These are phyloP conservation scores for Aspergillus chevalieri DNA, from an alignment of 2,329 filamentous ascomycete species.

Conservation along the genomic window DNA sequence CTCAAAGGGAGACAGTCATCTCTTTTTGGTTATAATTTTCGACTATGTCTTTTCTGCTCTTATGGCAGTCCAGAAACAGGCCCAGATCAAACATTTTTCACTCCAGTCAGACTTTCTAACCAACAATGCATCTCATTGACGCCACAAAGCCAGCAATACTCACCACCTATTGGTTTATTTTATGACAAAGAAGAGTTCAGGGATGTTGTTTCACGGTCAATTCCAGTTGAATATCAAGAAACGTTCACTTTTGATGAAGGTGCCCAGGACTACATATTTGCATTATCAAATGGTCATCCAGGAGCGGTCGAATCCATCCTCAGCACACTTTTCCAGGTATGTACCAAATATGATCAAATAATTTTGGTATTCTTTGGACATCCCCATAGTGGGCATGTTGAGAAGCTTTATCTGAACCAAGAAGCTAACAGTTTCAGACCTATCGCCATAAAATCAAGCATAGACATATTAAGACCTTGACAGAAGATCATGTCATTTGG, in stretches of 20 bases:
- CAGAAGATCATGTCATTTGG: too few species aligned
- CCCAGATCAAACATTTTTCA: too few species aligned
- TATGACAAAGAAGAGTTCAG: constrained; percentile 7
- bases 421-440: too few species aligned
- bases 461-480: too few species aligned
- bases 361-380: constrained; percentile 1
- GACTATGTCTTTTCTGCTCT: too few species aligned
- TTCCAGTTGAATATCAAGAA: background rate
- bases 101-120: background rate
- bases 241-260: constrained; percentile 5
- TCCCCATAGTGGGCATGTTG: constrained; percentile 3
- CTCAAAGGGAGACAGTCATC: too few species aligned
- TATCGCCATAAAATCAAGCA: too few species aligned
- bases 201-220: constrained; percentile 1
- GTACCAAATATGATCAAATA: background rate
- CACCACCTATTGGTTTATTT: constrained; percentile 8
- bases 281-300: constrained; percentile 7
- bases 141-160: constrained; percentile 4
- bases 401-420: background rate
- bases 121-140: constrained; percentile 9
- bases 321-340: constrained; percentile 1
- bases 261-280: constrained; percentile 5
- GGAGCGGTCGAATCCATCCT: constrained; percentile 5
- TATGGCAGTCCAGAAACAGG: too few species aligned
- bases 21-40: too few species aligned